These are phyloP conservation scores for Bipolaris victoriae DNA, from an alignment of 2,329 filamentous ascomycete species.

Conservation along the genomic window DNA sequence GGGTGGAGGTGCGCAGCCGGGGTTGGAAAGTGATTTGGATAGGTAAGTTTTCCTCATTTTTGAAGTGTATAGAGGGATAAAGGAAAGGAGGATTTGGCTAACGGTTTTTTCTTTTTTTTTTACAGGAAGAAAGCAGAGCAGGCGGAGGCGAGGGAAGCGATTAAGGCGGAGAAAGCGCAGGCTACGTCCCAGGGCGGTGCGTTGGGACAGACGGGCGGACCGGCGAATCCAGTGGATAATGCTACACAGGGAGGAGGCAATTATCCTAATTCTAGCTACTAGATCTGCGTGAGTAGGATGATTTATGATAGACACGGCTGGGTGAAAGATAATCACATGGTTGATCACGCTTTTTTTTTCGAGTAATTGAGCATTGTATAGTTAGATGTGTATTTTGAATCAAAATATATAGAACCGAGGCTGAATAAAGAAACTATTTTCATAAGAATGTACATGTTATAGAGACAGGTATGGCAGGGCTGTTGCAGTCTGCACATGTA, in stretches of 20 bases:
- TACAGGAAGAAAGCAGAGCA: constrained; percentile 59
- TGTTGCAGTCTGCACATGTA: too few relatives aligned
- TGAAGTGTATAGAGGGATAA: too few relatives aligned
- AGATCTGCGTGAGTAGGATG: neutral
- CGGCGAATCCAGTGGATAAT: constrained; percentile 47
- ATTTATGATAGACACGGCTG: too few relatives aligned
- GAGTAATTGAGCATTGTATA: too few relatives aligned
- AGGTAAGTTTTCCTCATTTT: constrained; percentile 34
- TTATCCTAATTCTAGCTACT: constrained; percentile 35
- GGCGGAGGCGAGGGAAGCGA: constrained; percentile 48
- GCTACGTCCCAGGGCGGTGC: constrained; percentile 51
- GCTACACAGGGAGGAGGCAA: constrained; percentile 16
- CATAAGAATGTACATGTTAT: too few relatives aligned
- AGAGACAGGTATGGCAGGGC: too few relatives aligned
- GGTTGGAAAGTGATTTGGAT: constrained; percentile 55
- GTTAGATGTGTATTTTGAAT: too few relatives aligned
- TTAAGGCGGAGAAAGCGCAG: constrained; percentile 49
- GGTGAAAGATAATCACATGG: too few relatives aligned
- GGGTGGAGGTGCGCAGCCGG: constrained; percentile 48
- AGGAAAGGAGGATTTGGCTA: constrained; percentile 1
- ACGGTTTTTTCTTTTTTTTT: neutral
- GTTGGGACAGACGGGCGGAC: constrained; percentile 55
- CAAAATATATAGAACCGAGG: too few relatives aligned
- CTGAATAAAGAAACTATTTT: too few relatives aligned
- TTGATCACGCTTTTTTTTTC: too few relatives aligned